Evolutionary conservation across 805 yeast genomes (phyloP).

Genomic region (Yarrowia deformans): DNA sequence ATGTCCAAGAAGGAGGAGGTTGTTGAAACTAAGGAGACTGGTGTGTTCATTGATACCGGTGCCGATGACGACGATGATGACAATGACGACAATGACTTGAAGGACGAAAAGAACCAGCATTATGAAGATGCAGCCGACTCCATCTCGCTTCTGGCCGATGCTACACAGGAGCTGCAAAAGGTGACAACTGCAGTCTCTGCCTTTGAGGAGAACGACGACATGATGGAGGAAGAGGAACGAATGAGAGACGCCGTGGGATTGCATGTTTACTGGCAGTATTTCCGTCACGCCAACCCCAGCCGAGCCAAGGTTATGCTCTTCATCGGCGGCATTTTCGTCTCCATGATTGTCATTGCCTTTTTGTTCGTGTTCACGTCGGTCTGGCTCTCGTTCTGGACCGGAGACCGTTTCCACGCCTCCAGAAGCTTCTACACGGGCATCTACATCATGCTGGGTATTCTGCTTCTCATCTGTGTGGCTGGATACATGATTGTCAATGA

Average conservation of each 20-base stretch:
- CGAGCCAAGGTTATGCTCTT: conserved; percentile 44
- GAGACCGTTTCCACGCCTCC: conserved; percentile 58
- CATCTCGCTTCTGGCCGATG: conserved; percentile 5
- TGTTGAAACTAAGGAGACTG: conserved; percentile 41
- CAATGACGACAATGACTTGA: neutral
- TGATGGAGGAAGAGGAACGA: conserved; percentile 41
- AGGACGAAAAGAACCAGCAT: neutral
- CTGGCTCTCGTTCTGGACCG: conserved; percentile 87
- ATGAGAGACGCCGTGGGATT: conserved; percentile 44
- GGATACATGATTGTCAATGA: conserved; percentile 54
- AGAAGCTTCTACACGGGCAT: conserved; percentile 75
- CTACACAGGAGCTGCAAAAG: conserved; percentile 42
- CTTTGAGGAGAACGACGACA: conserved; percentile 41
- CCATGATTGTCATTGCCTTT: conserved; percentile 43
- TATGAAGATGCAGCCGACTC: conserved; percentile 7
- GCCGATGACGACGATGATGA: neutral
- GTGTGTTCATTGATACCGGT: neutral
- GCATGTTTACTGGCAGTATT: conserved; percentile 58
- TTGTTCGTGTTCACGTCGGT: conserved; percentile 29
- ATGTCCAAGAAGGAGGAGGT: conserved; percentile 46
- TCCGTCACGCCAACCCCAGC: conserved; percentile 58
- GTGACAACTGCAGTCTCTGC: conserved; percentile 28
- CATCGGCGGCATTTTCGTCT: conserved; percentile 62
- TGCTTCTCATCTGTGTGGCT: conserved; percentile 59
- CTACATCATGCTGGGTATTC: conserved; percentile 59